Evolutionary conservation across 164 flowering plant genomes (phyloP), one percentile per base, ranked within the genome.

Genomic region (Annona cherimola): DNA sequence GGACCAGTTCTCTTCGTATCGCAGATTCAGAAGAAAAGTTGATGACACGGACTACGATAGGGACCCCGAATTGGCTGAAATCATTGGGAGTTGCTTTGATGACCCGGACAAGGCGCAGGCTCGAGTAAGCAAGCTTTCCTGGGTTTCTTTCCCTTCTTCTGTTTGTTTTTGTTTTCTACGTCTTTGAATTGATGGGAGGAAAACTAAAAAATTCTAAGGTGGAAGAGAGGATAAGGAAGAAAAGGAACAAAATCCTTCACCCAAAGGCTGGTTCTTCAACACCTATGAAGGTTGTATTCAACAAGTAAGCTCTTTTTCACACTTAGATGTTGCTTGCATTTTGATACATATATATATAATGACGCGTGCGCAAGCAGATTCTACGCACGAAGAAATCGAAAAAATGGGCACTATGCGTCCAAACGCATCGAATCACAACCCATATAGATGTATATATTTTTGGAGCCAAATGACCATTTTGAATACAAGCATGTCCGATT

Each of bases 21-120:
- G 11, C 16, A 14, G 43, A 63, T 63, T 39, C 2, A 76, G 76
- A 68, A 79, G 82, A 40, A 76, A 81, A 66, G 86, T 74, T 43
- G 85, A 81, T 43, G 90, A 82, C 64, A 85, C 69, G 45, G 86
- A 90, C 71, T 90, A 84, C 71, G 97, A 93, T 78, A 80, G 78
- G 78, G 91, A 93, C 78, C 97, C 98, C 0, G 98, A 93, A 74
- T 83, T 91, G 41, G 97, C 89, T 63, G 94, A 93, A 42, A 91
- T 93, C 76, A 75, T 93, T 1, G 93, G 90, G 8, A 70, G 75
- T 73, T 83, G 81, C 74, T 81, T 93, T 2, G 93, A 89, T 57
- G 87, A 93, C 57, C 97, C 98, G 2, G 75, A 86, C 8, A 91
- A 88, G 74, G 95, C 96, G 2, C 86, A 76, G 45, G 64, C 88